A percentile compares a stretch with the other conserved stretches of the same genome.
phyloP scores from a whole-genome alignment of 2,329 filamentous ascomycete species.

The Verticillium albo-atrum region DNA sequence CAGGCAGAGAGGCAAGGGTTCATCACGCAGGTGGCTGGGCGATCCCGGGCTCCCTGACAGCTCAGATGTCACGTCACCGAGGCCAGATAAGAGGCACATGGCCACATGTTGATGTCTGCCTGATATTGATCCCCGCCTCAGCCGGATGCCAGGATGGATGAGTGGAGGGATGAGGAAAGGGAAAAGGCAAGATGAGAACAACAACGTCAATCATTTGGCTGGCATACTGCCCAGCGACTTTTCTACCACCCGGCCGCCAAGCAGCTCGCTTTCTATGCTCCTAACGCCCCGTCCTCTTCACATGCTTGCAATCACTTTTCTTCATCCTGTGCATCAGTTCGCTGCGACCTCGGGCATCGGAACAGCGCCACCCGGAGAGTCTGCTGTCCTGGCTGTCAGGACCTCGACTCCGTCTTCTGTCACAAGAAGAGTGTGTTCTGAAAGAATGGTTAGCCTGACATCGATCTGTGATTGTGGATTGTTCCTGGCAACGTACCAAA shows the following conservation, averaged over 20 bases:
- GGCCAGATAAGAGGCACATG: neutral
- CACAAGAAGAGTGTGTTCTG: slow-evolving; percentile 78
- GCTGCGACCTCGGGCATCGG: slow-evolving; percentile 43
- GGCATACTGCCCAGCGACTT: too few relatives aligned
- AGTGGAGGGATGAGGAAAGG: too few relatives aligned
- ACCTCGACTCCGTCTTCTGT: slow-evolving; percentile 81
- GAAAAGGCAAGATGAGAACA: neutral
- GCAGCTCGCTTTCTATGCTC: neutral
- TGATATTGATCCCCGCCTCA: too few relatives aligned
- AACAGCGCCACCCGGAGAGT: slow-evolving; percentile 72
- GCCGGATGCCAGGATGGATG: too few relatives aligned
- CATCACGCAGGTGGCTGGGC: neutral
- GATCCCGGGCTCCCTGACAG: neutral
- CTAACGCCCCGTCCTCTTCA: neutral
- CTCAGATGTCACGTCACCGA: neutral
- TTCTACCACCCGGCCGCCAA: neutral
- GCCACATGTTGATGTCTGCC: neutral
- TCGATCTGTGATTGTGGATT: slow-evolving; percentile 61
- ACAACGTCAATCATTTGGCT: neutral
- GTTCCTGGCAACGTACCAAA: slow-evolving; percentile 61
- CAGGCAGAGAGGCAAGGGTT: neutral
- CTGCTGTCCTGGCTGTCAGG: slow-evolving; percentile 65
- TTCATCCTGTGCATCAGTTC: neutral
- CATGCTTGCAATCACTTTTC: neutral
- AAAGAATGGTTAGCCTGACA: slow-evolving; percentile 14